phyloP scores from a whole-genome alignment of 768 basidiomycete genomes.

The Galerina marginata region DNA sequence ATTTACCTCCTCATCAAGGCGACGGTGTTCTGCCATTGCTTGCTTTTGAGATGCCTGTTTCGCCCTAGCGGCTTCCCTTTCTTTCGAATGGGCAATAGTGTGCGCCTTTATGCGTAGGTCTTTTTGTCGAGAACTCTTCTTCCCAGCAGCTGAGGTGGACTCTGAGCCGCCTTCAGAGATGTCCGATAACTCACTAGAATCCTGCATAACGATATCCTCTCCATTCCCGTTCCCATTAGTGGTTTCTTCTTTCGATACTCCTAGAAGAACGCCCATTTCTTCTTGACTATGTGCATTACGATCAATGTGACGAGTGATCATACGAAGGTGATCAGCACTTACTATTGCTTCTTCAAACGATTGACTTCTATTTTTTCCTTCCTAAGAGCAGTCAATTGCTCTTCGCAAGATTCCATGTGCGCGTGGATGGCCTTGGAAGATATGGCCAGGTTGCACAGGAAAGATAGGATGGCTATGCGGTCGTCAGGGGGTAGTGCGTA shows the following conservation, averaged over 20 bases:
- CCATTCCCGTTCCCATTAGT: slow-evolving; percentile 49
- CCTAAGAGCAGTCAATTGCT: slow-evolving; percentile 86
- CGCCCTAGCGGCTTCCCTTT: slow-evolving; percentile 77
- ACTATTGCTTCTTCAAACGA: slow-evolving; percentile 87
- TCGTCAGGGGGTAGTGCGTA: slow-evolving; percentile 73
- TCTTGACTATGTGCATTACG: slow-evolving; percentile 54
- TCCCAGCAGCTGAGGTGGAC: slow-evolving; percentile 51
- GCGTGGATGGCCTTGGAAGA: slow-evolving; percentile 88
- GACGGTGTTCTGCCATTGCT: slow-evolving; percentile 80
- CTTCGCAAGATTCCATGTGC: slow-evolving; percentile 91
- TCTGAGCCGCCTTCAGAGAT: slow-evolving; percentile 70
- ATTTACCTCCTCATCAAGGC: slow-evolving; percentile 87
- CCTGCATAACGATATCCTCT: slow-evolving; percentile 66
- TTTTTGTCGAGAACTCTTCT: slow-evolving; percentile 56
- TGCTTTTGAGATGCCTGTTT: slow-evolving; percentile 84
- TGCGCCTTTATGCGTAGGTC: slow-evolving; percentile 58
- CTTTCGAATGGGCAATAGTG: slow-evolving; percentile 71
- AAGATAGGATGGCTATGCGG: slow-evolving; percentile 84
- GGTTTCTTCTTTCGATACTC: slow-evolving; percentile 58
- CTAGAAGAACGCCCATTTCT: slow-evolving; percentile 70
- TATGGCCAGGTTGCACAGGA: slow-evolving; percentile 88
- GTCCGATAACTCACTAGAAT: slow-evolving; percentile 78
- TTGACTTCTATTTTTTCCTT: slow-evolving; percentile 98
- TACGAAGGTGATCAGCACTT: slow-evolving; percentile 38
- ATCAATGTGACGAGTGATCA: slow-evolving; percentile 4